Conservation (phyloP, 257 asterid genomes). For the Orobanche coerulescens region DNA sequence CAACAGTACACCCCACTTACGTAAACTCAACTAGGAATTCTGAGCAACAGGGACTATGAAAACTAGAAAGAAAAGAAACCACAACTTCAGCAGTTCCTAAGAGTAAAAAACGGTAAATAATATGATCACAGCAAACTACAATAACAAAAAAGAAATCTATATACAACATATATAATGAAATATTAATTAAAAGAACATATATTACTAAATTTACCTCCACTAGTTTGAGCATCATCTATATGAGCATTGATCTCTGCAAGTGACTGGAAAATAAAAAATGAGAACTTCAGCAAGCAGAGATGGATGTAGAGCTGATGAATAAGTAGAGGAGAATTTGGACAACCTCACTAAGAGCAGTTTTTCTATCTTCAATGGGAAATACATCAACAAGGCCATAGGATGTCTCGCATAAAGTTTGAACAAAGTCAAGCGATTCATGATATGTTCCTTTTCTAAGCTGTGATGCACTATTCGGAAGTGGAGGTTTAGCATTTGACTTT, state of each 20-base stretch:
- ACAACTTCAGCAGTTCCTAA: not conserved
- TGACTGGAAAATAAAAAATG: slow-evolving; percentile 49
- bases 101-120: not conserved
- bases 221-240: slow-evolving; percentile 59
- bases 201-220: slow-evolving; percentile 62
- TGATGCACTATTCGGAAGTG: slow-evolving; percentile 78
- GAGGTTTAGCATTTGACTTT: slow-evolving; percentile 68
- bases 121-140: not conserved
- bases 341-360: slow-evolving; percentile 91
- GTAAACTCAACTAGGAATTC: not conserved
- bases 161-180: slow-evolving; percentile 13
- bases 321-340: slow-evolving; percentile 17
- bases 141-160: not conserved
- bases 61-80: not conserved
- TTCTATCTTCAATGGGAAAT: slow-evolving; percentile 90
- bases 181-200: slow-evolving; percentile 3
- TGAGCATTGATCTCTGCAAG: slow-evolving; percentile 74
- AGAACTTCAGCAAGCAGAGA: slow-evolving; percentile 26
- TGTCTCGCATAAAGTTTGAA: slow-evolving; percentile 81
- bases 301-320: slow-evolving; percentile 19
- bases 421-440: slow-evolving; percentile 94
- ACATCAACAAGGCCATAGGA: slow-evolving; percentile 93
- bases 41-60: not conserved
- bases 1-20: not conserved
- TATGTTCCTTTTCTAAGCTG: slow-evolving; percentile 89